Evolutionary conservation across 345 rosid species (phyloP).

Genomic region (Iberis pinnata): DNA sequence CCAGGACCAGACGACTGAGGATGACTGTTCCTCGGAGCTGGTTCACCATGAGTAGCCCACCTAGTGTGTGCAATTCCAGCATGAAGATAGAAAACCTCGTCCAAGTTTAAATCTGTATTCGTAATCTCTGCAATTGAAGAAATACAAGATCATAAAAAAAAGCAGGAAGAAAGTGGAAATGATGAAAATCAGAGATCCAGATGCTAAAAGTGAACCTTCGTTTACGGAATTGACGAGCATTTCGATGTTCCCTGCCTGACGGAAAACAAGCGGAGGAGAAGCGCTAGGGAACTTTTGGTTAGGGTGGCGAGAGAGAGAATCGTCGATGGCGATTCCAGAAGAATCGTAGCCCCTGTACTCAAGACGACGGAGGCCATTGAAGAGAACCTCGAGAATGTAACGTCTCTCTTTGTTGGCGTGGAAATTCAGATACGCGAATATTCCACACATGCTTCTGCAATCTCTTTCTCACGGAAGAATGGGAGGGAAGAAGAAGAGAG

Average conservation of each 20-base stretch:
- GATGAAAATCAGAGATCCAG: constrained; percentile 4
- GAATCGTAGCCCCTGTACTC: constrained; percentile 98
- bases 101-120: constrained; percentile 54
- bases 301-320: constrained; percentile 33
- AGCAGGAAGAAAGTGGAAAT: not conserved
- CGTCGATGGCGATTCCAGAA: constrained; percentile 81
- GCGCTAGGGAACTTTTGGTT: no score
- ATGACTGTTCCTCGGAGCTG: constrained; percentile 86
- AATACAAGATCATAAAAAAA: not conserved
- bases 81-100: constrained; percentile 56
- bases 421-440: constrained; percentile 86
- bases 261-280: constrained; percentile 82
- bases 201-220: constrained; percentile 55
- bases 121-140: constrained; percentile 50
- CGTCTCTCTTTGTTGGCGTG: constrained; percentile 62
- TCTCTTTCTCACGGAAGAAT: constrained; percentile 10
- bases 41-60: constrained; percentile 98
- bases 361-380: constrained; percentile 92
- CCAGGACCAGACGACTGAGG: constrained; percentile 80
- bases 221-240: constrained; percentile 91
- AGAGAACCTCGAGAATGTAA: constrained; percentile 75
- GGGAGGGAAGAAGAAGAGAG: constrained; percentile 29
- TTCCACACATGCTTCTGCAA: constrained; percentile 79
- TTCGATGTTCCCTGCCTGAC: constrained; percentile 89
- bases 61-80: constrained; percentile 98